Evolutionary conservation across 192 early-diverging fungal genomes (phyloP), one percentile per base, ranked within the genome.

Genomic region (Entrophospora sp.): DNA sequence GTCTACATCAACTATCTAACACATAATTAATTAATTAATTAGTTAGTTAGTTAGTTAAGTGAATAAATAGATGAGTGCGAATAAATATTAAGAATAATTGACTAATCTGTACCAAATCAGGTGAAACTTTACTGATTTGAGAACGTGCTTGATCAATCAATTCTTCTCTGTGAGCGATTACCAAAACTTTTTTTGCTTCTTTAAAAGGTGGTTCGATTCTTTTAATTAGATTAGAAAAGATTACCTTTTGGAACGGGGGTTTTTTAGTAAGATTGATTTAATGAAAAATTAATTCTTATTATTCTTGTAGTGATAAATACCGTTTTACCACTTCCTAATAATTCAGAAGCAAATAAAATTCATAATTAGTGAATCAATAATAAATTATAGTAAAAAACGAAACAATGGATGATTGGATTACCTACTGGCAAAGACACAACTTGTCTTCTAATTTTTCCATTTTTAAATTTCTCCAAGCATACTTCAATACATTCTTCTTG

Each of bases 121-220:
- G 87, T 9, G 80, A 74, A n/a, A 71, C 78, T 2, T 73, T 62
- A 30, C 77, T 67, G 35, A 97, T 87, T 58, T 91, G 88, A 0
- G 53, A 46, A 2, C 77, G 73, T 0, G 95, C 92, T 73, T 97
- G 95, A 44, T 82, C 75, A 5, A 98, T 45, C 18, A 98, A 76
- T 73, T 98, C 95, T 53, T 87, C 82, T 25, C 93, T 81, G 71
- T 98, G 95, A 1, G 94, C 95, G 18, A 98, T 69, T 0, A 98
- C 81, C 22, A 98, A 73, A 0, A 81, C 82, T 67, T 93, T 93
- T 14, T 80, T 89, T 1, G 90, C 91, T 20, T 64, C 55, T 1
- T 80, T 77, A 1, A 75, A 79, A 0, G 85, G 87, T 4, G 61
- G 35, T 0, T 84, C 85, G 6, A 97, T 79, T 27, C 71, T 66